A percentile compares a stretch with the other conserved stretches of the same genome.
These are phyloP conservation scores for Exophiala lecanii-corni DNA, from an alignment of 2,329 filamentous ascomycete species.

Conservation along the genomic window DNA sequence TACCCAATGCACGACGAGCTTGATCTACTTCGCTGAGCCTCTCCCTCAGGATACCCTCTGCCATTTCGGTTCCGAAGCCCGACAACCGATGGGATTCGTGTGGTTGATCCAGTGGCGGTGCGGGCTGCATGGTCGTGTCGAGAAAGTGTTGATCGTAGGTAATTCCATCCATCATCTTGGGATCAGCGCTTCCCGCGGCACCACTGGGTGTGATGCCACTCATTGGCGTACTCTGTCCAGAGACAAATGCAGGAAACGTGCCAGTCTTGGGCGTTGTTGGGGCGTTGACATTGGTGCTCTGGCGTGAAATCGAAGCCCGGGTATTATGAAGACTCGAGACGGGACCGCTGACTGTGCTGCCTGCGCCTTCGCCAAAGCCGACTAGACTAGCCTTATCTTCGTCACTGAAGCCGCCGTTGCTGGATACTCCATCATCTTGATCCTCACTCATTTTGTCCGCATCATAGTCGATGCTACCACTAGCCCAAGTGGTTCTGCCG, in stretches of 20 bases:
- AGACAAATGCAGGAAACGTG: conserved; percentile 14
- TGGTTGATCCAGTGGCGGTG: conserved; percentile 44
- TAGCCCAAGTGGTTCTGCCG: conserved; percentile 63
- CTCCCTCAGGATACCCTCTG: conserved; percentile 62
- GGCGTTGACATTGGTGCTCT: conserved; percentile 35
- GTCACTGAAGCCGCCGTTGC: conserved; percentile 76
- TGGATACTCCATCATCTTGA: conserved; percentile 56
- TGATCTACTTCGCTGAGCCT: conserved; percentile 51
- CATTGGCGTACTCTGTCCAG: conserved; percentile 35
- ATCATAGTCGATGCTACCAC: conserved; percentile 56
- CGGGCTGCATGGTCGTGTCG: conserved; percentile 60
- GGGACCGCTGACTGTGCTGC: conserved; percentile 75
- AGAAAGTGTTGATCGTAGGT: conserved; percentile 59
- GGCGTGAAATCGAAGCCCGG: conserved; percentile 33
- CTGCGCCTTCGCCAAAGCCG: conserved; percentile 87
- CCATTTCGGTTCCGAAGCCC: conserved; percentile 47
- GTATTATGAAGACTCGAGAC: conserved; percentile 55
- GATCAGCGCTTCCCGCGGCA: conserved; percentile 49
- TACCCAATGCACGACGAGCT: conserved; percentile 10
- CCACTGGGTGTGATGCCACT: conserved; percentile 40
- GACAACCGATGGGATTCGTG: conserved; percentile 21
- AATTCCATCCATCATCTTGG: conserved; percentile 63
- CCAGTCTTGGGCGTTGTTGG: conserved; percentile 28
- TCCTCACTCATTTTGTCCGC: conserved; percentile 58
- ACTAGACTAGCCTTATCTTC: conserved; percentile 80